Evolutionary conservation across 2,329 filamentous ascomycete species (phyloP).

Genomic region (Cordyceps farinosa): DNA sequence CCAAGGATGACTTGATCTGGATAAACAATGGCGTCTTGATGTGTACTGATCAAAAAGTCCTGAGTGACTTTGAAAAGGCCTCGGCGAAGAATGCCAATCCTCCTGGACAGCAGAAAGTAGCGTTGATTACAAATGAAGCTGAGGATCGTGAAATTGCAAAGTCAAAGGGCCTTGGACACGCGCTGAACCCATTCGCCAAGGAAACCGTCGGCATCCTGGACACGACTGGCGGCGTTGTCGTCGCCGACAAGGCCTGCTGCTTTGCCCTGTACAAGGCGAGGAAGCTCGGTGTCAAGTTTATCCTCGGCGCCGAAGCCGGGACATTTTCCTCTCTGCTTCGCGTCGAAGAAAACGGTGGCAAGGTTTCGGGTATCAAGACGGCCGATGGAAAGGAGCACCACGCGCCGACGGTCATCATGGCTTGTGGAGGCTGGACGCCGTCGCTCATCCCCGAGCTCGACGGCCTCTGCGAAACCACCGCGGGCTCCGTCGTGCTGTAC

Average conservation of each 20-base stretch:
- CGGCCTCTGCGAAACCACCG: slow-evolving; percentile 45
- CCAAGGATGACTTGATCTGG: slow-evolving; percentile 27
- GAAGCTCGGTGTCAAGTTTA: slow-evolving; percentile 38
- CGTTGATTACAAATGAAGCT: not conserved
- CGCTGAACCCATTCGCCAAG: slow-evolving; percentile 37
- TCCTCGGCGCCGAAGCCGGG: slow-evolving; percentile 34
- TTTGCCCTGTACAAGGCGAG: slow-evolving; percentile 42
- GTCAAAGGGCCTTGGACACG: slow-evolving; percentile 28
- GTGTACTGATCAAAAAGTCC: not conserved
- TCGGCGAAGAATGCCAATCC: slow-evolving; percentile 1
- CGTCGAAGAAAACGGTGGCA: slow-evolving; percentile 11
- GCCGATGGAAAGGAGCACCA: slow-evolving; percentile 32
- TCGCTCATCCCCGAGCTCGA: slow-evolving; percentile 38
- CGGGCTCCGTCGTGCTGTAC: slow-evolving; percentile 42
- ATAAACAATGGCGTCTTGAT: slow-evolving; percentile 33
- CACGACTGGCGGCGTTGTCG: slow-evolving; percentile 41
- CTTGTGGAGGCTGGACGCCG: slow-evolving; percentile 44
- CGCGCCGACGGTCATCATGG: slow-evolving; percentile 36
- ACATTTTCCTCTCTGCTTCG: slow-evolving; percentile 28
- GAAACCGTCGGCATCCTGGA: slow-evolving; percentile 40
- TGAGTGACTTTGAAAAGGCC: slow-evolving; percentile 1
- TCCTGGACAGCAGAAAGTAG: not conserved
- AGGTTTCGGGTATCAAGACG: slow-evolving; percentile 37
- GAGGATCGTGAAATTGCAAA: slow-evolving; percentile 23
- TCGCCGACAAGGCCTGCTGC: slow-evolving; percentile 44